Percentiles rank a stretch among this genome's conserved stretches.
These are phyloP conservation scores for Myriosclerotinia scirpicola DNA, from an alignment of 2,329 filamentous ascomycete species.

Conservation along the genomic window DNA sequence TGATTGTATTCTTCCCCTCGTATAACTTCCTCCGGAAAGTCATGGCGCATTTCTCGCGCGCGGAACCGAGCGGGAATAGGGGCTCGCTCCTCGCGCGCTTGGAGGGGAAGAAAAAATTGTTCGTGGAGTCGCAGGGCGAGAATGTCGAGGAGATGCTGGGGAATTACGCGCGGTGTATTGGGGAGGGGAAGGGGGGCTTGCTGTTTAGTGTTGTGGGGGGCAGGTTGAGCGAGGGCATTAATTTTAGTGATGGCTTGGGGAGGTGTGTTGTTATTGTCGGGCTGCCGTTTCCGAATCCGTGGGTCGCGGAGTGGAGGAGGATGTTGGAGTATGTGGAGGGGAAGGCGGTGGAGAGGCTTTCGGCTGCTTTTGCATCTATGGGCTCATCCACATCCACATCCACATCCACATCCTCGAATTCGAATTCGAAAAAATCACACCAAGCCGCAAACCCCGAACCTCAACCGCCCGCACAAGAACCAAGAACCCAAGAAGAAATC, in stretches of 20 bases:
- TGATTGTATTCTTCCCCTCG: constrained; percentile 94
- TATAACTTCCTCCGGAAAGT: constrained; percentile 87
- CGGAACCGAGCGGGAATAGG: constrained; percentile 27
- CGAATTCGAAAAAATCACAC: too few relatives aligned
- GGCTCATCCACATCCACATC: too few relatives aligned
- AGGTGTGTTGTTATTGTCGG: constrained; percentile 90
- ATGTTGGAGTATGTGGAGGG: constrained; percentile 84
- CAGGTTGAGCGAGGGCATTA: constrained; percentile 96
- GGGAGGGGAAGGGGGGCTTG: constrained; percentile 64
- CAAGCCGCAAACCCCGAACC: too few relatives aligned
- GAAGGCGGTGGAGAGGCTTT: constrained; percentile 47
- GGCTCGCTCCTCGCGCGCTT: constrained; percentile 60
- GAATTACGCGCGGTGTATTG: constrained; percentile 70
- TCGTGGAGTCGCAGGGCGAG: constrained; percentile 55
- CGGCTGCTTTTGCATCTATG: too few relatives aligned
- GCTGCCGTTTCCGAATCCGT: constrained; percentile 87
- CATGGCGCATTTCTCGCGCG: constrained; percentile 45
- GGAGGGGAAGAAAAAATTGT: constrained; percentile 58
- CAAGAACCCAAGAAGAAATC: constrained; percentile 42
- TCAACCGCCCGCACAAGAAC: too few relatives aligned
- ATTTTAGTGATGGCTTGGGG: constrained; percentile 89
- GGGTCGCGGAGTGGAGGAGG: constrained; percentile 88
- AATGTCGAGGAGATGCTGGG: constrained; percentile 64
- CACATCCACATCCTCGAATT: too few relatives aligned
- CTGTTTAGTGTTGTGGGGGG: constrained; percentile 90